phyloP scores from a whole-genome alignment of 2,329 filamentous ascomycete genomes.

The Penicillium nordicum region DNA sequence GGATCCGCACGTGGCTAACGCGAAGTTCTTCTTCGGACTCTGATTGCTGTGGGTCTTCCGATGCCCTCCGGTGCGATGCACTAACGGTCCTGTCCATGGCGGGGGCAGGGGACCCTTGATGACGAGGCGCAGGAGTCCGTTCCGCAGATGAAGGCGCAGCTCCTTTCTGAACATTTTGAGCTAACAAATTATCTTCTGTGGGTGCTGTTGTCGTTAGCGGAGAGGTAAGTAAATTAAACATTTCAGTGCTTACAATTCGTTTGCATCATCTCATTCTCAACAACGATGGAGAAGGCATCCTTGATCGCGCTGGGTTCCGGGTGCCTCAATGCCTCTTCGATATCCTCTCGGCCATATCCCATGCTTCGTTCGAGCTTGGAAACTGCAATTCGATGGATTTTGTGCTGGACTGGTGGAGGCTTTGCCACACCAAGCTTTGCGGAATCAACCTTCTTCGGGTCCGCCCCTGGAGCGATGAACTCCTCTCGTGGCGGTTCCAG shows the following conservation, averaged over 20 bases:
- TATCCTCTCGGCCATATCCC: slow-evolving; percentile 93
- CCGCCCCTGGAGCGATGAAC: slow-evolving; percentile 88
- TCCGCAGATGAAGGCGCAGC: slow-evolving; percentile 32
- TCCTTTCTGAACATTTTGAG: slow-evolving; percentile 19
- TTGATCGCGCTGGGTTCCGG: slow-evolving; percentile 97
- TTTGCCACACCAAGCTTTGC: slow-evolving; percentile 77
- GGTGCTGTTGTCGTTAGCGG: slow-evolving; percentile 29
- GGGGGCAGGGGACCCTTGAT: slow-evolving; percentile 19
- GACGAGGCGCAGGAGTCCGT: slow-evolving; percentile 17
- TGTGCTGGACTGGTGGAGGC: slow-evolving; percentile 74
- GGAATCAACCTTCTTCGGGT: slow-evolving; percentile 84
- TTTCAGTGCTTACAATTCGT: slow-evolving; percentile 69
- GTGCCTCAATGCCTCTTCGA: slow-evolving; percentile 86
- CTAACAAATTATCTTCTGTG: slow-evolving; percentile 36
- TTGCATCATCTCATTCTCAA: slow-evolving; percentile 97
- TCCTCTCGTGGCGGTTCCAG: slow-evolving; percentile 84
- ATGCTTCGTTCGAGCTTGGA: slow-evolving; percentile 96
- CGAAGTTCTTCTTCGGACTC: slow-evolving; percentile 48
- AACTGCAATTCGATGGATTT: slow-evolving; percentile 86
- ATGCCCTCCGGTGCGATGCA: slow-evolving; percentile 25
- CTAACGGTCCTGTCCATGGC: slow-evolving; percentile 25
- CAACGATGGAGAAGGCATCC: slow-evolving; percentile 95
- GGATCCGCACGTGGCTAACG: slow-evolving; percentile 81
- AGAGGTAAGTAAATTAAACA: neutral
- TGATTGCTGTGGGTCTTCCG: slow-evolving; percentile 23